Conservation (phyloP, 371 early-diverging fungal species). For the Zopfochytrium polystomum region DNA sequence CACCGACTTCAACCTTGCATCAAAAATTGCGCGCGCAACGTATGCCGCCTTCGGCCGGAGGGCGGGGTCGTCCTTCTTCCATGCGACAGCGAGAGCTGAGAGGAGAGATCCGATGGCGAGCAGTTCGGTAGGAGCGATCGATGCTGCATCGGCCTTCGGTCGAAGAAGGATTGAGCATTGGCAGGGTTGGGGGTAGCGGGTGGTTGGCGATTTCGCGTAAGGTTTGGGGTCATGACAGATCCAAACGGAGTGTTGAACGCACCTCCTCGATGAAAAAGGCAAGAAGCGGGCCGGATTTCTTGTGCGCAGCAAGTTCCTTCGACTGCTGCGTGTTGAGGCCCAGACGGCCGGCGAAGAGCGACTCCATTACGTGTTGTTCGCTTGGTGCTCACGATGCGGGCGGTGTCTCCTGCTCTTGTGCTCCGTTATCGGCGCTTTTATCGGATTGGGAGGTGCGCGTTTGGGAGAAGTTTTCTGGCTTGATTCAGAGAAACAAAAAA, state of each 20-base stretch:
- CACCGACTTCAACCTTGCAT: slow-evolving; percentile 64
- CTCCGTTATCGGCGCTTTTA: too few relatives aligned
- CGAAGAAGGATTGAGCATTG: not conserved
- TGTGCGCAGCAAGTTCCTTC: slow-evolving; percentile 90
- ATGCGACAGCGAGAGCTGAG: not conserved
- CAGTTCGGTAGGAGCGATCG: not conserved
- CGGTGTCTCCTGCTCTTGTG: too few relatives aligned
- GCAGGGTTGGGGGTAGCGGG: not conserved
- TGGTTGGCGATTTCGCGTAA: too few relatives aligned
- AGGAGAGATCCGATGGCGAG: not conserved
- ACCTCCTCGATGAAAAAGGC: slow-evolving; percentile 44
- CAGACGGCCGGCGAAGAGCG: too few relatives aligned
- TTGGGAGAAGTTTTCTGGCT: too few relatives aligned
- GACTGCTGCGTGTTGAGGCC: slow-evolving; percentile 90
- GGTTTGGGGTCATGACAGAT: too few relatives aligned
- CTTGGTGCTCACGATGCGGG: too few relatives aligned
- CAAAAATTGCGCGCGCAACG: slow-evolving; percentile 71
- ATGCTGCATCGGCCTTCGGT: not conserved
- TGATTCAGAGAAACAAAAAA: too few relatives aligned
- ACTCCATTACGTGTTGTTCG: too few relatives aligned
- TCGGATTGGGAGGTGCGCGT: too few relatives aligned
- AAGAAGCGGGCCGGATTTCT: slow-evolving; percentile 82
- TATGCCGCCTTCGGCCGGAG: too few relatives aligned
- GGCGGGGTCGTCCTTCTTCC: slow-evolving; percentile 66
- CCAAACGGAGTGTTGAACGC: slow-evolving; percentile 1